Base-by-base conservation (phyloP, 139 green algal genomes). In the Pedinophyceae sp. region DNA sequence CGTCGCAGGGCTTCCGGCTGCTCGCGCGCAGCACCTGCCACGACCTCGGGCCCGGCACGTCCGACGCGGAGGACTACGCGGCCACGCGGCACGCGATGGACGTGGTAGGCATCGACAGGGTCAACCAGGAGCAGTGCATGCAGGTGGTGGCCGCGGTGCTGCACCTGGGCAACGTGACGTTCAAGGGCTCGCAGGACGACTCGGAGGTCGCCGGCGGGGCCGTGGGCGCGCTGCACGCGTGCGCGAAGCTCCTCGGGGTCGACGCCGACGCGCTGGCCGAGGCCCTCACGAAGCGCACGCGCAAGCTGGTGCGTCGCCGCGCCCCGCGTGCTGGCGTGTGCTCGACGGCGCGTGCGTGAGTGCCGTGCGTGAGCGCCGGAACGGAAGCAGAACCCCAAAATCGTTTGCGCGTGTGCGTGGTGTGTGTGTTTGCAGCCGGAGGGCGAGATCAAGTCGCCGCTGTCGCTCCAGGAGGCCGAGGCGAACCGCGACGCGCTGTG, bases 101-200 rank as follows among this genome's bases (percentile, higher is more conserved):
- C 20, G 64, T 87, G 47, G 91, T 98, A 40, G 91, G 91, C 50
- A 95, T 98, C 47, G 71, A 74, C 1, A 48, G 68, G 5, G 68
- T 80, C 22, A 73, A 82, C 45, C 75, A 86, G 60, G 70, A 89
- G 20, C 62, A 69, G 4, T 75, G 95, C 19, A 93, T 94, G 58
- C 56, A 72, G 22, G 72, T 82, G 2, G 80, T 96, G 27, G 85
- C 89, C 2, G 80, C 87, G 10, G 84, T 98, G 55, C 75, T 98
- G 66, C 89, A 98, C 61, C 75, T 97, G 26, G 91, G 91, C 30
- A 96, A 96, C 62, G 60, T 94, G 30, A 46, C 54, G 20, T 97
- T 97, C 50, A 57, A 61, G 27, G 34, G 46, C 4, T 48, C 68
- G n/a, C 46, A 69, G n/a, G 65, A 69, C 19, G 67, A 69, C 5